phyloP scores from a whole-genome alignment of 148 eudicot genomes.

The Hydrangea macrophylla region DNA sequence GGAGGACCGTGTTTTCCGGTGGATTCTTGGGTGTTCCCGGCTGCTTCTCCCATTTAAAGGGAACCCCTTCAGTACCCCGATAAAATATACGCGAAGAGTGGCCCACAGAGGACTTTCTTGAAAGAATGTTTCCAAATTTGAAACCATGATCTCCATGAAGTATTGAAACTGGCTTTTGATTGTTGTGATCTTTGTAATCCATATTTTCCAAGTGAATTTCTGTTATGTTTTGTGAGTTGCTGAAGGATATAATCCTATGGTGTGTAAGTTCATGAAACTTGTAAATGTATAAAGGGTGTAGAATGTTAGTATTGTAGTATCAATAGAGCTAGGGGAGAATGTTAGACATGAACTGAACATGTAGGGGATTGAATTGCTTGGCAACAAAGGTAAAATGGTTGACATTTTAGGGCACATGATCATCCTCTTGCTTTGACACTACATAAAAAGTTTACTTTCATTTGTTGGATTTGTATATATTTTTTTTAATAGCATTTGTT shows the following conservation, averaged over 20 bases:
- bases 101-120: conserved; percentile 29
- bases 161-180: conserved; percentile 11
- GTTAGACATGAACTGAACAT: neutral
- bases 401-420: too few species aligned
- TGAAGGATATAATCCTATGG: neutral
- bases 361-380: too few species aligned
- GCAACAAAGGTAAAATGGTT: too few species aligned
- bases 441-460: too few species aligned
- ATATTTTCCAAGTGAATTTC: neutral
- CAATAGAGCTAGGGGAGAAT: too few species aligned
- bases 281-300: neutral
- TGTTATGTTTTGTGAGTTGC: neutral
- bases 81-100: conserved; percentile 41
- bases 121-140: conserved; percentile 20
- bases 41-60: conserved; percentile 66
- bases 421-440: too few species aligned
- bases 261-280: neutral
- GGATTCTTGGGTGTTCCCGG: conserved; percentile 63
- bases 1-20: conserved; percentile 28
- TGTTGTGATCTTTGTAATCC: neutral
- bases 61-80: conserved; percentile 55
- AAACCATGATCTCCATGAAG: conserved; percentile 27
- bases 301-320: too few species aligned
- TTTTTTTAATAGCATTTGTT: too few species aligned
- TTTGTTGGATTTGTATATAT: too few species aligned